These are phyloP conservation scores for Aspergillus viridinutans DNA, from an alignment of 2,329 filamentous ascomycete genomes.

Conservation along the genomic window DNA sequence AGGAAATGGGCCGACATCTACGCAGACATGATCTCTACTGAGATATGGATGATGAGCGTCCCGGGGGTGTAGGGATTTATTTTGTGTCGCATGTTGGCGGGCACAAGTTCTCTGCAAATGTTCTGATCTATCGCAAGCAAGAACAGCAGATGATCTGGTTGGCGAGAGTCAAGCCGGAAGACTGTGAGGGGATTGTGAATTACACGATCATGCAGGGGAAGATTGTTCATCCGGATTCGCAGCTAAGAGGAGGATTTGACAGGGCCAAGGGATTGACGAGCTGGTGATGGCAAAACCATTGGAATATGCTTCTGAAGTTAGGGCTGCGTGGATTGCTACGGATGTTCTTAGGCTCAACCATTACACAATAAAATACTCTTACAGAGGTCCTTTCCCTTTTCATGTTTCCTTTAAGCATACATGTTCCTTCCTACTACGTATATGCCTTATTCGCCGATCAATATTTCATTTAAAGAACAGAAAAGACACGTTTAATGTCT, in stretches of 20 bases:
- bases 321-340: too few species aligned
- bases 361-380: too few species aligned
- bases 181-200: conserved; percentile 81
- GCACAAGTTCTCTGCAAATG: conserved; percentile 89
- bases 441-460: too few species aligned
- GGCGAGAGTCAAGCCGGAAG: conserved; percentile 73
- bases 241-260: conserved; percentile 83
- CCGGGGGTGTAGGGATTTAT: conserved; percentile 83
- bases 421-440: too few species aligned
- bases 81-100: conserved; percentile 91
- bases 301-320: too few species aligned
- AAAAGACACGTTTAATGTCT: too few species aligned
- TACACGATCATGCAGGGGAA: conserved; percentile 86
- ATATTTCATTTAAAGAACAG: too few species aligned
- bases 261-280: conserved; percentile 68
- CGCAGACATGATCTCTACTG: conserved; percentile 73
- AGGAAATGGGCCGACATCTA: conserved; percentile 79
- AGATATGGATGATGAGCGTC: conserved; percentile 75
- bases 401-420: too few species aligned
- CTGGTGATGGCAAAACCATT: too few species aligned
- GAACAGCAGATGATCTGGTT: conserved; percentile 66
- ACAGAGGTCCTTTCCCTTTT: too few species aligned
- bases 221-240: conserved; percentile 76
- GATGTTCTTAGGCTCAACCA: too few species aligned
- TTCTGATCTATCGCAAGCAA: conserved; percentile 71